phyloP scores from a whole-genome alignment of 768 basidiomycete species.

The Sporobolomyces pararoseus region DNA sequence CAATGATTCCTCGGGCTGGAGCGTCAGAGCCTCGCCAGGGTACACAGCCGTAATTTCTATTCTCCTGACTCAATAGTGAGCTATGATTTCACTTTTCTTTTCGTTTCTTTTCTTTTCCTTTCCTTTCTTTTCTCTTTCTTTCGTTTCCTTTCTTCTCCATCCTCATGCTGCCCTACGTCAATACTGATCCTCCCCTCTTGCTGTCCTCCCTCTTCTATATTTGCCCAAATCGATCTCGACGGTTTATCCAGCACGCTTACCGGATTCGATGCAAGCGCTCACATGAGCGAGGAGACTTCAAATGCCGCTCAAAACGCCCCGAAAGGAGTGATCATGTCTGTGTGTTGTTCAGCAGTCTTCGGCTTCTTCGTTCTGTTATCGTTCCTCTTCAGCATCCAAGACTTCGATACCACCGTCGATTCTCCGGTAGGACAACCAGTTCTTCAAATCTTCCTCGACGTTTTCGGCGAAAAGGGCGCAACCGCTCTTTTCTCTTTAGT shows the following conservation, averaged over 20 bases:
- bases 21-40: conserved; percentile 61
- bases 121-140: neutral
- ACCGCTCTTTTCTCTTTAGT: conserved; percentile 51
- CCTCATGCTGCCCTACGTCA: neutral
- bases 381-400: conserved; percentile 72
- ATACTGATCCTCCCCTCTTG: neutral
- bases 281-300: conserved; percentile 76
- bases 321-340: conserved; percentile 57
- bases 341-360: conserved; percentile 66
- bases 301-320: conserved; percentile 57
- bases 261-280: conserved; percentile 62
- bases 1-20: conserved; percentile 67
- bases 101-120: neutral
- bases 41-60: no score
- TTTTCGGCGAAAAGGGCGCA: conserved; percentile 68
- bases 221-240: neutral
- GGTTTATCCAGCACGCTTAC: neutral
- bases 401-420: conserved; percentile 58
- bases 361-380: conserved; percentile 73
- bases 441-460: conserved; percentile 72
- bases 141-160: neutral
- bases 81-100: conserved; percentile 57
- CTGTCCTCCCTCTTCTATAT: neutral
- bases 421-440: conserved; percentile 66
- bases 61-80: no score